Percentiles rank a stretch among this genome's conserved stretches.
Conservation (phyloP, 805 yeast genomes). For the Cyberlindnera xylosilytica region DNA sequence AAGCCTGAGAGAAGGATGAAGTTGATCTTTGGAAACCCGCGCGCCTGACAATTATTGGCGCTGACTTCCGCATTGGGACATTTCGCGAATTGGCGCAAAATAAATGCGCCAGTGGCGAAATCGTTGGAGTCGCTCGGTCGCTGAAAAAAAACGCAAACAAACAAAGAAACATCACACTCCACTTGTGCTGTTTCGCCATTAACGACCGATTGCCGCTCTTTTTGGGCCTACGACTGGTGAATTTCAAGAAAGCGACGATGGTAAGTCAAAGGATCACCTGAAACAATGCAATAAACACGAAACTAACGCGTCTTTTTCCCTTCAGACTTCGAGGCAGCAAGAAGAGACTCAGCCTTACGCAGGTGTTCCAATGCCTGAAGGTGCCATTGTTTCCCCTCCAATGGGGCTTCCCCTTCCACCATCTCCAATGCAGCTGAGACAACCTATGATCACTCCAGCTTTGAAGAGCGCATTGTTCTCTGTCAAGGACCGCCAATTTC, state of each 20-base stretch:
- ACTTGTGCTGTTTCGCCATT: too few relatives aligned
- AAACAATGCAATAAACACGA: not conserved
- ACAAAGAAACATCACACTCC: too few relatives aligned
- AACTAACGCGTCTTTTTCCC: not conserved
- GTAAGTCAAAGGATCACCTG: too few relatives aligned
- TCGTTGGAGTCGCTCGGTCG: too few relatives aligned
- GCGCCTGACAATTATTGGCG: not conserved
- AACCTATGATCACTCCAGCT: conserved; percentile 24
- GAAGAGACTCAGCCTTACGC: not conserved
- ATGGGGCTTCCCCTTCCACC: not conserved
- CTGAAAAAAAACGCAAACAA: too few relatives aligned
- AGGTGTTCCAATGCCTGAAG: not conserved
- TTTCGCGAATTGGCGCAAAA: too few relatives aligned
- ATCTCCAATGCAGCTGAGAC: conserved; percentile 5
- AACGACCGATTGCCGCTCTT: too few relatives aligned
- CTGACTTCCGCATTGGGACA: too few relatives aligned
- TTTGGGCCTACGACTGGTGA: too few relatives aligned
- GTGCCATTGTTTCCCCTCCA: not conserved
- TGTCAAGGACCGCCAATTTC: conserved; percentile 46
- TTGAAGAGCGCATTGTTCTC: conserved; percentile 39
- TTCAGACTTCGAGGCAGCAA: not conserved
- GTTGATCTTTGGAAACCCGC: too few relatives aligned
- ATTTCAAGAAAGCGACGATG: not conserved
- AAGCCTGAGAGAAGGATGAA: too few relatives aligned
- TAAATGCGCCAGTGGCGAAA: too few relatives aligned